Conservation (phyloP, 495 filamentous ascomycete species). For the Neurospora hispaniola region DNA sequence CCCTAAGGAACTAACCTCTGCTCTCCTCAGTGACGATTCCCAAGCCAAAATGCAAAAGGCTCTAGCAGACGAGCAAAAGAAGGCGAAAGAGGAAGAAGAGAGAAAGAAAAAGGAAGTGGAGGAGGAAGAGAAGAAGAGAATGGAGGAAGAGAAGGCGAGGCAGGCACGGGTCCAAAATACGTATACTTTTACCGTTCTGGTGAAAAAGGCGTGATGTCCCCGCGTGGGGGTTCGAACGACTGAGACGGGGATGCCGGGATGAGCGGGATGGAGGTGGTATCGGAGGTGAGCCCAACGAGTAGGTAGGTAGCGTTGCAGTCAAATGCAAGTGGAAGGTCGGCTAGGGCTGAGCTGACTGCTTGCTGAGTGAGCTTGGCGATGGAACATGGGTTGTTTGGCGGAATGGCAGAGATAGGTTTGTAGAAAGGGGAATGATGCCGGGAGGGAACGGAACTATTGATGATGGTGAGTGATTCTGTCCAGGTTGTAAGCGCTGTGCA, state of each 20-base stretch:
- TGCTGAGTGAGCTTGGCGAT: not conserved
- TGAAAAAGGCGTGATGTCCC: not conserved
- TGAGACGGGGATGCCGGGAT: not conserved
- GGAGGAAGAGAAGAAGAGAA: not conserved
- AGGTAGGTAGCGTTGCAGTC: not conserved
- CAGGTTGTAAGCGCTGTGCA: not conserved
- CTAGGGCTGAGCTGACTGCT: not conserved
- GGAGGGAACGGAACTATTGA: not conserved
- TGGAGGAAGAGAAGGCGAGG: not conserved
- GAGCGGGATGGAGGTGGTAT: not conserved
- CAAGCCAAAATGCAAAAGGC: not conserved
- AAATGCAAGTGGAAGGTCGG: not conserved
- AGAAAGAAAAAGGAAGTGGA: not conserved
- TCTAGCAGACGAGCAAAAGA: not conserved
- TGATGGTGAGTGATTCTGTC: not conserved
- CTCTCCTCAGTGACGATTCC: not conserved
- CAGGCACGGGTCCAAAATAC: not conserved
- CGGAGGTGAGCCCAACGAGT: not conserved
- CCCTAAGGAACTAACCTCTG: not conserved
- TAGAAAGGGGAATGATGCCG: not conserved
- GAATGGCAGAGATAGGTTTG: not conserved
- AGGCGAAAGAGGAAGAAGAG: not conserved
- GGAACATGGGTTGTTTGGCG: not conserved
- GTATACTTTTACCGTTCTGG: not conserved
- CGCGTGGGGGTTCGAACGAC: not conserved